These are phyloP conservation scores for Aphanomyces euteiches DNA, from an alignment of 352 stramenopile genomes.

Conservation along the genomic window DNA sequence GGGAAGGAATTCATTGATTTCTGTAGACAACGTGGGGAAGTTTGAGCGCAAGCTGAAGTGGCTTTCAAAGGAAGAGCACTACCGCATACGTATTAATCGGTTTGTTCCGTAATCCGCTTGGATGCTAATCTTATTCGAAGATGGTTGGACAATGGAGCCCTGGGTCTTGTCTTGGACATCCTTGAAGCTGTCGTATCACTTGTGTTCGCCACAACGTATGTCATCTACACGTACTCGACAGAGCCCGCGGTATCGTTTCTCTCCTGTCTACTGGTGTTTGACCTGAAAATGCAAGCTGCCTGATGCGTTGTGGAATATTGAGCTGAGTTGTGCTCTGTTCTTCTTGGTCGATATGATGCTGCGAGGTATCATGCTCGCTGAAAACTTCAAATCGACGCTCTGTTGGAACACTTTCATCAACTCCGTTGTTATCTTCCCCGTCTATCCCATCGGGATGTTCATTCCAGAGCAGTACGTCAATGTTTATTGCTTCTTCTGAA, in stretches of 20 bases:
- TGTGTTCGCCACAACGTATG: slow-evolving; percentile 10
- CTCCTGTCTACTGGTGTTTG: neutral
- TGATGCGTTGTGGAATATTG: slow-evolving; percentile 4
- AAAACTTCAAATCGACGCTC: slow-evolving; percentile 14
- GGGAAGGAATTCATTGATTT: neutral
- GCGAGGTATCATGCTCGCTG: slow-evolving; percentile 16
- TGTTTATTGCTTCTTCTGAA: neutral
- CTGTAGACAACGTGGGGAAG: slow-evolving; percentile 1
- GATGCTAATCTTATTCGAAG: neutral
- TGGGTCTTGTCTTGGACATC: slow-evolving; percentile 27
- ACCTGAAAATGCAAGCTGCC: slow-evolving; percentile 1
- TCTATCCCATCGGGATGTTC: slow-evolving; percentile 23
- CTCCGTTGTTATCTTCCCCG: slow-evolving; percentile 10
- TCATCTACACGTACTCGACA: slow-evolving; percentile 16
- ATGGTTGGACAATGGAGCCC: slow-evolving; percentile 22
- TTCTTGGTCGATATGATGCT: slow-evolving; percentile 23
- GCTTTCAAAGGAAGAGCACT: slow-evolving; percentile 23
- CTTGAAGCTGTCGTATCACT: slow-evolving; percentile 19
- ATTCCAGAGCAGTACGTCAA: slow-evolving; percentile 14
- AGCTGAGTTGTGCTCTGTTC: slow-evolving; percentile 21
- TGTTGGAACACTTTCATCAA: slow-evolving; percentile 28
- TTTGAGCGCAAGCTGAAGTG: slow-evolving; percentile 26
- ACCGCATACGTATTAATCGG: slow-evolving; percentile 27
- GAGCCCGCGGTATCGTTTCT: slow-evolving; percentile 17
- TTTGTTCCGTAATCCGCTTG: neutral